These are phyloP conservation scores for Talaromyces liani DNA, from an alignment of 495 filamentous ascomycete genomes.

Conservation along the genomic window DNA sequence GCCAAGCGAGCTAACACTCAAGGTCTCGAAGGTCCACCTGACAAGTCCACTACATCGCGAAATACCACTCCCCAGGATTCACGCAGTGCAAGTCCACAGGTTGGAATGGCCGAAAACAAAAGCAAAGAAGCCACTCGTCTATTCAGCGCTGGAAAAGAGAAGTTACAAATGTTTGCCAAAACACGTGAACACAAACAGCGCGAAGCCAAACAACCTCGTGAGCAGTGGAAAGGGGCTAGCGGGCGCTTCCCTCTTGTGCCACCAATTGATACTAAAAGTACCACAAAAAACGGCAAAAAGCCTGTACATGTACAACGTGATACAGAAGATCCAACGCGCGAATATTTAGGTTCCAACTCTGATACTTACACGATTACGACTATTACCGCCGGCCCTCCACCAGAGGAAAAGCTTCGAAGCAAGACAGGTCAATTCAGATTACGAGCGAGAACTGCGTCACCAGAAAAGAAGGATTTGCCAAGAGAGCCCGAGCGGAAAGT, in stretches of 20 bases:
- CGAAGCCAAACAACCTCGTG: constrained; percentile 15
- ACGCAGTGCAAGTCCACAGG: constrained; percentile 5
- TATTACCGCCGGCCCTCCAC: constrained; percentile 25
- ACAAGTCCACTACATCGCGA: background rate
- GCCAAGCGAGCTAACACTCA: background rate
- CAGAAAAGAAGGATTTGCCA: background rate
- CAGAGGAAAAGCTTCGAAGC: constrained; percentile 1
- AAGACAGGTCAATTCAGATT: constrained; percentile 4
- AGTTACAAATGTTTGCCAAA: constrained; percentile 12
- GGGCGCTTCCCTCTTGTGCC: constrained; percentile 37
- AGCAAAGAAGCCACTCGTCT: background rate
- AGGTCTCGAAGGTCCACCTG: background rate
- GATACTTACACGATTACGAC: constrained; percentile 24
- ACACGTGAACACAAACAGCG: constrained; percentile 20
- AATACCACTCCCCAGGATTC: background rate
- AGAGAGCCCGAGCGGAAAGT: background rate
- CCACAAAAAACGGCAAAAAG: background rate
- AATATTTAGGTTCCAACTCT: background rate
- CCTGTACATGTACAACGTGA: background rate
- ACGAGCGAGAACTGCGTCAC: background rate
- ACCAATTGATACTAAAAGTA: constrained; percentile 16
- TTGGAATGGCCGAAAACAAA: background rate
- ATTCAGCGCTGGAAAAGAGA: constrained; percentile 2
- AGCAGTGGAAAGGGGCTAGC: constrained; percentile 45
- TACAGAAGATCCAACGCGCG: background rate